Conservation (phyloP, 768 basidiomycete species). For the Termitomyces sp. region DNA sequence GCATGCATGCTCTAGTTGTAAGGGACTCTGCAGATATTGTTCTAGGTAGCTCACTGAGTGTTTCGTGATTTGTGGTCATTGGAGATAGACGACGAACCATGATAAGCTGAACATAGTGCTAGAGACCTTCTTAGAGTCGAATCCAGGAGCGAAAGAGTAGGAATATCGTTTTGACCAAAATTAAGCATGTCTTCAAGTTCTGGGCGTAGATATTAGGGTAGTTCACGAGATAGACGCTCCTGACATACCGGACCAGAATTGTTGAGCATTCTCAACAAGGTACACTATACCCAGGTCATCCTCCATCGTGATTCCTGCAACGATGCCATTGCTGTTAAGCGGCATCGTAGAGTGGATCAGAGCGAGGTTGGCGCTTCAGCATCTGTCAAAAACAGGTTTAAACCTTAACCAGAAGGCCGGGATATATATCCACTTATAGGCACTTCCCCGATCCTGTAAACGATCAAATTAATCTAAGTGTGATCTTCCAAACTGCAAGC, state of each 20-base stretch:
- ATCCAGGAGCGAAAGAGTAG: constrained; percentile 73
- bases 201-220: constrained; percentile 22
- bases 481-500: too few relatives aligned
- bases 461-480: neutral
- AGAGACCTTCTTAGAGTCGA: constrained; percentile 72
- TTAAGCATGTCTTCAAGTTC: constrained; percentile 84
- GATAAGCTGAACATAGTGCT: constrained; percentile 77
- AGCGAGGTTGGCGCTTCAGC: neutral
- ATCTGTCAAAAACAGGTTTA: neutral
- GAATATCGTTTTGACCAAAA: constrained; percentile 54
- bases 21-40: constrained; percentile 75
- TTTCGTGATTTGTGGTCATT: too few relatives aligned
- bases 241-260: constrained; percentile 83
- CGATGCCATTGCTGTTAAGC: constrained; percentile 17
- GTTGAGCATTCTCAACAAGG: constrained; percentile 75
- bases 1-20: constrained; percentile 84
- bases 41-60: constrained; percentile 42
- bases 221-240: constrained; percentile 1
- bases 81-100: constrained; percentile 52
- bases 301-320: constrained; percentile 38
- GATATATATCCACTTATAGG: neutral
- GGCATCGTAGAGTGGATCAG: constrained; percentile 16
- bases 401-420: constrained; percentile 8
- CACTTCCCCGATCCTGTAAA: too few relatives aligned
- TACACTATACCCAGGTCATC: constrained; percentile 79